Evolutionary conservation across 441 rosid genomes (phyloP), one percentile per base, ranked within the genome.

Genomic region (Hypseocharis bilobata): DNA sequence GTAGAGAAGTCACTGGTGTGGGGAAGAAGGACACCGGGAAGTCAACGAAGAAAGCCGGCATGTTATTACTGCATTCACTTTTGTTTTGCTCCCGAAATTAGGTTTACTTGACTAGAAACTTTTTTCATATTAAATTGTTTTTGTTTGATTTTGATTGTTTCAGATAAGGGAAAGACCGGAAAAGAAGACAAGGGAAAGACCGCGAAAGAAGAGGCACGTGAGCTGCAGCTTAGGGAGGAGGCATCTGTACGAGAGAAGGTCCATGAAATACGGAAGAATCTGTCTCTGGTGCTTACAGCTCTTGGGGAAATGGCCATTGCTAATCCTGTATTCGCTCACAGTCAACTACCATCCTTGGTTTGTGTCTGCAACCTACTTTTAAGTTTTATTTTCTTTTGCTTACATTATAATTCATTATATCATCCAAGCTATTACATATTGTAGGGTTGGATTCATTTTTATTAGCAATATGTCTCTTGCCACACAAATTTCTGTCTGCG

Each of bases 181-280:
- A 44, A 44, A 44, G 51, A 44, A 94, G 99, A 91, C 64, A 94
- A 91, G 74, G 97, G 83, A 67, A 95, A 85, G 85, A 89, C 92
- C 1, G 87, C 97, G 60, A 95, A 95, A 76, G 98, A 92, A 81
- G 99, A 92, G 81, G 98, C 96, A 62, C 91, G 97, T 3, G 97
- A 92, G 65, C 68, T 84, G 73, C 74, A 92, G 86, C 98, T 95
- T 64, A 86, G 77, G 80, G 98, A 92, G 81, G 99, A 95, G 87
- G 89, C 91, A 59, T 75, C 80, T 8, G 69, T 78, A 64, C 92
- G 99, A 45, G 86, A 83, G 79, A 85, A 81, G 63, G 96, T 95
- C 74, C 69, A 34, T 52, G 77, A 54, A 62, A 82, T 92, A 76
- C 91, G 92, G 67, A 81, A 71, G 52, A 88, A 79, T 74, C 81